A percentile compares a stretch with the other conserved stretches of the same genome.
phyloP scores from a whole-genome alignment of 2,329 filamentous ascomycete genomes.

The Xylariaceae sp. region DNA sequence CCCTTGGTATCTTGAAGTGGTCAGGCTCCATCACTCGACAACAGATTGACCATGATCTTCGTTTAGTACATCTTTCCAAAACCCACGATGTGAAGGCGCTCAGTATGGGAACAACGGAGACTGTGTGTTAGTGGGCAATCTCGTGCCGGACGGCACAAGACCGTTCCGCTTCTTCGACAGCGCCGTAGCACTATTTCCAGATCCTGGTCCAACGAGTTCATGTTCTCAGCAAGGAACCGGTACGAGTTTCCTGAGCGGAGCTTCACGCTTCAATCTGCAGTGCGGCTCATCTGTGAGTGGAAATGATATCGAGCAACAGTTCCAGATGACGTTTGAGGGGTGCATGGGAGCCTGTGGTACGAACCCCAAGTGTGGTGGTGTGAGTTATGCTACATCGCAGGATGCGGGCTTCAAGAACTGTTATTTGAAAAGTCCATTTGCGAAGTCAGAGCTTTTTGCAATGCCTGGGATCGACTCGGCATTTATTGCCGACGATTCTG shows the following conservation, averaged over 20 bases:
- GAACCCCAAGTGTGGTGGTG: slow-evolving; percentile 25
- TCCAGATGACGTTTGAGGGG: slow-evolving; percentile 16
- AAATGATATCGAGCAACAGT: slow-evolving; percentile 18
- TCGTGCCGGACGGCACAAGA: slow-evolving; percentile 10
- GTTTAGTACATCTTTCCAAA: slow-evolving; percentile 13
- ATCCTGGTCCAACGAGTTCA: slow-evolving; percentile 12
- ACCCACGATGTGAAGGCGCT: slow-evolving; percentile 19
- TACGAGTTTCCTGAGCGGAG: slow-evolving; percentile 5
- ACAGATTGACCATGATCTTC: not conserved
- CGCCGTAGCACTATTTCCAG: slow-evolving; percentile 11
- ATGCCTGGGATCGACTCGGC: slow-evolving; percentile 29
- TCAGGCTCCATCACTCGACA: not conserved
- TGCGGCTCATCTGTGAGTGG: slow-evolving; percentile 13
- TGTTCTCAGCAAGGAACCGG: slow-evolving; percentile 15
- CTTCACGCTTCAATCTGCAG: slow-evolving; percentile 10
- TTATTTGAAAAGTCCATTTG: slow-evolving; percentile 21
- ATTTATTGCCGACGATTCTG: slow-evolving; percentile 8
- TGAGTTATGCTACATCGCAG: slow-evolving; percentile 30
- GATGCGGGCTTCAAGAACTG: slow-evolving; percentile 23
- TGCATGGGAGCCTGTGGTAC: slow-evolving; percentile 16
- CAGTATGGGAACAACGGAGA: slow-evolving; percentile 11
- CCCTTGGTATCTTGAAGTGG: not conserved
- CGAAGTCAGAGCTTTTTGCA: slow-evolving; percentile 10
- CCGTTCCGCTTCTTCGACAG: slow-evolving; percentile 13
- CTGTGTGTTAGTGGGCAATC: slow-evolving; percentile 11